Percentiles rank a stretch among this genome's conserved stretches.
These are phyloP conservation scores for Yamadazyma dushanensis DNA, from an alignment of 1,139 yeast species.

Conservation along the genomic window DNA sequence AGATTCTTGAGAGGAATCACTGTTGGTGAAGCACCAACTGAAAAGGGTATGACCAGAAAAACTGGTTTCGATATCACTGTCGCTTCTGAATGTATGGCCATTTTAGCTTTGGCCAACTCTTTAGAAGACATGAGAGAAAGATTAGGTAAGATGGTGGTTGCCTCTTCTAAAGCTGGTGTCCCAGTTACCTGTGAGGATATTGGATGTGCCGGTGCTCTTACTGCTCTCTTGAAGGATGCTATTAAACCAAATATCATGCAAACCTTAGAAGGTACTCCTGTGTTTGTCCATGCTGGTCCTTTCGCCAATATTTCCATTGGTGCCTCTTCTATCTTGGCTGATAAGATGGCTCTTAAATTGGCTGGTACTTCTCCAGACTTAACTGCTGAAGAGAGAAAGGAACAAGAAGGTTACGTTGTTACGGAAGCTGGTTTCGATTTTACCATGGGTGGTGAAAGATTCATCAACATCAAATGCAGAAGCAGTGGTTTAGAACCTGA, in stretches of 20 bases:
- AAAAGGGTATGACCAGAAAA: slow-evolving; percentile 83
- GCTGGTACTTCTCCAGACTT: slow-evolving; percentile 66
- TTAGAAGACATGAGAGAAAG: slow-evolving; percentile 86
- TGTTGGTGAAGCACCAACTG: slow-evolving; percentile 92
- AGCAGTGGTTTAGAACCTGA: slow-evolving; percentile 90
- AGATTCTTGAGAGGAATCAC: slow-evolving; percentile 90
- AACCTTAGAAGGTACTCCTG: slow-evolving; percentile 97
- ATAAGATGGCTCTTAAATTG: slow-evolving; percentile 89
- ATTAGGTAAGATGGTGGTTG: slow-evolving; percentile 89
- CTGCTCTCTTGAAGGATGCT: slow-evolving; percentile 95
- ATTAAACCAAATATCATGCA: slow-evolving; percentile 98
- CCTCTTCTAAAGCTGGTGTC: slow-evolving; percentile 75
- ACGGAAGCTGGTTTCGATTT: slow-evolving; percentile 99
- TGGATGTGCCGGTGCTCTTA: slow-evolving; percentile 96
- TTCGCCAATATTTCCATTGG: slow-evolving; percentile 98
- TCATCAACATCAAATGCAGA: slow-evolving; percentile 94
- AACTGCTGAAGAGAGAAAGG: slow-evolving; percentile 50
- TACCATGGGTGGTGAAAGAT: slow-evolving; percentile 99
- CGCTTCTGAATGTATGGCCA: slow-evolving; percentile 98
- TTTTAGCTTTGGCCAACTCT: slow-evolving; percentile 83
- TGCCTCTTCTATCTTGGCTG: slow-evolving; percentile 93
- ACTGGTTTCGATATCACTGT: slow-evolving; percentile 97
- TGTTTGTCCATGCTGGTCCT: slow-evolving; percentile 97
- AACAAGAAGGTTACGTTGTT: slow-evolving; percentile 85
- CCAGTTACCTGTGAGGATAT: slow-evolving; percentile 96